Evolutionary conservation across 2,329 filamentous ascomycete genomes (phyloP).

Genomic region (Hypoxylon sp.): DNA sequence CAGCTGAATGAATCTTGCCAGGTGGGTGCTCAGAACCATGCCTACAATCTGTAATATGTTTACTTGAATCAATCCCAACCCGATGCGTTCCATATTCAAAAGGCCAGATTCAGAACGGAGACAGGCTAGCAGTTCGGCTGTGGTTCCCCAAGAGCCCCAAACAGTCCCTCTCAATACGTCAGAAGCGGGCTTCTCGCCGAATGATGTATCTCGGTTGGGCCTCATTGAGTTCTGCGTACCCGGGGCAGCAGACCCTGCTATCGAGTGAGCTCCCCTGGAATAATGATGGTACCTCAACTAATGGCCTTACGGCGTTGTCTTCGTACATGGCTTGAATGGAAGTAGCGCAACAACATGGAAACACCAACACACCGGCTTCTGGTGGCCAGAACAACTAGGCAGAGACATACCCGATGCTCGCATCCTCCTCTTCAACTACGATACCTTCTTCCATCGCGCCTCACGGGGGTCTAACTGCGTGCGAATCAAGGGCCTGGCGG

Average conservation of each 20-base stretch:
- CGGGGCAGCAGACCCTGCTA: neutral
- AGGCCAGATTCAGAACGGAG: neutral
- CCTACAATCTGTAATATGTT: neutral
- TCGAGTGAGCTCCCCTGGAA: neutral
- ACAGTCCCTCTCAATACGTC: neutral
- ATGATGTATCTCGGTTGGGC: neutral
- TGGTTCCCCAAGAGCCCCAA: neutral
- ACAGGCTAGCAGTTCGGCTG: neutral
- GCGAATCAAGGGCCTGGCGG: neutral
- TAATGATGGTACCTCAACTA: neutral
- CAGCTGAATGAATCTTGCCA: neutral
- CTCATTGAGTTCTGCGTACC: neutral
- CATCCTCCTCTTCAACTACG: slow-evolving; percentile 2
- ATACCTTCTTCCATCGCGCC: neutral
- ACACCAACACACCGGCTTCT: neutral
- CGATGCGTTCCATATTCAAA: neutral
- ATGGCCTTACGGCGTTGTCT: neutral
- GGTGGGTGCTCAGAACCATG: neutral
- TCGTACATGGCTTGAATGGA: neutral
- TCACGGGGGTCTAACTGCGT: neutral
- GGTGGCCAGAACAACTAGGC: slow-evolving; percentile 7
- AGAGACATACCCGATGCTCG: neutral
- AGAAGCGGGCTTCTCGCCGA: neutral
- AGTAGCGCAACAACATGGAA: neutral
- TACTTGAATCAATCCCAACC: neutral